phyloP scores from a whole-genome alignment of 2,329 filamentous ascomycete species.

The Aspergillus tubingensis region DNA sequence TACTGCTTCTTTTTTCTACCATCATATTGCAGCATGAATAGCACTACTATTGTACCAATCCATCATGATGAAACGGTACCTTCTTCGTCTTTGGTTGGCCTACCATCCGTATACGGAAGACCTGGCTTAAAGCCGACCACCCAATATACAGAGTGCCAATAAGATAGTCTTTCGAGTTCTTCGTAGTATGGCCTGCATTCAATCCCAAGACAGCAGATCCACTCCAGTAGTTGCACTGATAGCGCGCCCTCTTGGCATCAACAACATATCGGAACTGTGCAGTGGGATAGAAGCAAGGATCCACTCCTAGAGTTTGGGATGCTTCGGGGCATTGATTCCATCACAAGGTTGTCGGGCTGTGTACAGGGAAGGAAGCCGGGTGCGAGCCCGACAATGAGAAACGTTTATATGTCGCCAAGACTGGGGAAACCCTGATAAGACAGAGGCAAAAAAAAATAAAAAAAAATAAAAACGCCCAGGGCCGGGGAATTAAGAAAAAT shows the following conservation, averaged over 20 bases:
- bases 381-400: background rate
- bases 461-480: background rate
- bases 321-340: background rate
- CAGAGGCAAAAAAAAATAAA: background rate
- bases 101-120: background rate
- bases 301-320: background rate
- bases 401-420: background rate
- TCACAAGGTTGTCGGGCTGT: background rate
- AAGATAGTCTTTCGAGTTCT: background rate
- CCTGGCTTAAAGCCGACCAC: background rate
- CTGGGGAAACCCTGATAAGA: background rate
- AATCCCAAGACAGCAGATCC: background rate
- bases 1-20: background rate
- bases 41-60: too few species aligned
- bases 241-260: background rate
- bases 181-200: background rate
- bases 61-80: too few species aligned
- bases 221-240: background rate
- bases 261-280: background rate
- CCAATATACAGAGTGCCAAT: too few species aligned
- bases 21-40: background rate
- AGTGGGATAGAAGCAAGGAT: constrained; percentile 2
- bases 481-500: background rate
- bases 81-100: too few species aligned
- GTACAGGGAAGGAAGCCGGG: background rate